These are phyloP conservation scores for Heliamphora exappendiculata DNA, from an alignment of 148 eudicot species.

Conservation along the genomic window DNA sequence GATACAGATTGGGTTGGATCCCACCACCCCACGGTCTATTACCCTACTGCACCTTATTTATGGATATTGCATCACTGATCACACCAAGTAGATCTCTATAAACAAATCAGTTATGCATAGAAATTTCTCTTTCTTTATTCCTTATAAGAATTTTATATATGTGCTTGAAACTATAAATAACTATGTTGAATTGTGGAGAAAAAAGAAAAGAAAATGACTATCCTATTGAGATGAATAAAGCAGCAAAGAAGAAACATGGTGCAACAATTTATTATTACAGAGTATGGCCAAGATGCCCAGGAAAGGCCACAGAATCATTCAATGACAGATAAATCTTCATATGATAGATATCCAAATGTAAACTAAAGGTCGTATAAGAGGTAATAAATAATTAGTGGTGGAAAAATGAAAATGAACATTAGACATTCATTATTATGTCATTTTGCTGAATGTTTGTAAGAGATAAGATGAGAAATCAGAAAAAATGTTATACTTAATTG, in stretches of 20 bases:
- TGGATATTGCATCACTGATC: too few relatives aligned
- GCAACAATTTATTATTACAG: neutral
- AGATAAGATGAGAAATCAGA: slow-evolving; percentile 1
- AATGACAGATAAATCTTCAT: neutral
- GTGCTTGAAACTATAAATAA: neutral
- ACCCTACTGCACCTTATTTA: too few relatives aligned
- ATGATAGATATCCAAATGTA: neutral
- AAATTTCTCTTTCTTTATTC: neutral
- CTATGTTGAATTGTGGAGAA: neutral
- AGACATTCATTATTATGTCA: neutral
- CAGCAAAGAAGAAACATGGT: neutral
- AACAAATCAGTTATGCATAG: neutral
- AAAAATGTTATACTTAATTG: neutral
- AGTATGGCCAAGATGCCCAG: neutral
- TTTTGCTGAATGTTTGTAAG: neutral
- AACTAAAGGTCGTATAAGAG: neutral
- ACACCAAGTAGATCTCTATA: neutral
- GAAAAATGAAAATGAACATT: neutral
- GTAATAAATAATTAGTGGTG: neutral
- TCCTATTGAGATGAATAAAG: neutral
- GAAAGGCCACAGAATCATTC: neutral
- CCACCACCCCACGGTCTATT: too few relatives aligned
- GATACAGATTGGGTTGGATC: too few relatives aligned
- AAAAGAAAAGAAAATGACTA: neutral
- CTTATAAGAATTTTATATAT: neutral